Base-by-base conservation (phyloP, 208 protist genomes). In the Leishmania mexicana region DNA sequence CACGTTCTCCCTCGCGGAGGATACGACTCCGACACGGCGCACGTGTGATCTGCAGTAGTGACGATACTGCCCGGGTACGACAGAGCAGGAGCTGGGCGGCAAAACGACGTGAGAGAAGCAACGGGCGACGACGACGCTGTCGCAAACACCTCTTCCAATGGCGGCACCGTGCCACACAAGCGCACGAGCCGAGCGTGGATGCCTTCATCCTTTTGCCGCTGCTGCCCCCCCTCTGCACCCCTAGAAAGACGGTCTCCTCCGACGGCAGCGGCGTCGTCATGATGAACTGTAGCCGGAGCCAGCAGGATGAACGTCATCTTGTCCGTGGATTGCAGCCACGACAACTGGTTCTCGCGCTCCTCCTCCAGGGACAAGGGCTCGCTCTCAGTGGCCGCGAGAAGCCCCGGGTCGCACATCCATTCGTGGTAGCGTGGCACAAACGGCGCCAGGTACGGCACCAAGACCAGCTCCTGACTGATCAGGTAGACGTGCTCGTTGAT, bases 241-340 rank as follows among this genome's bases (percentile, higher is more conserved):
- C 21, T 51, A 53, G 51, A 40, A n/a, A 38, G 24, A 74, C 70
- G 7, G 21, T 35, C 15, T 6, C 24, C 49, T 8, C 28, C 62
- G 24, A 49, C 58, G 38, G n/a, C 15, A 11, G 42, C 10, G 7
- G 64, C 42, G 7, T 51, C 64, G 19, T 81, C 57, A 7, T n/a
- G 24, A 11, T 31, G 31, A 62, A 28, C 64, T 21, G 58, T 74
- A 28, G 85, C 54, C 7, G 88, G 92, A 0, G 88, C 93, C 13
- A 96, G 78, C 42, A 98, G 24, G 62, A 98, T 98, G 65, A 98
- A 98, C n/a, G 96, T 98, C 15, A 98, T 81, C 77, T 99, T 99
- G 60, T 97, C 92, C 6, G 81, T 80, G 1, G 94, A 90, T 13
- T 80, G 75, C 54, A 95, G 80, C 96, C 97, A 99, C 45, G 89